Percentiles rank a stretch among this genome's conserved stretches.
These are phyloP conservation scores for Carpinus fangiana DNA, from an alignment of 306 rosid genomes.

Conservation along the genomic window DNA sequence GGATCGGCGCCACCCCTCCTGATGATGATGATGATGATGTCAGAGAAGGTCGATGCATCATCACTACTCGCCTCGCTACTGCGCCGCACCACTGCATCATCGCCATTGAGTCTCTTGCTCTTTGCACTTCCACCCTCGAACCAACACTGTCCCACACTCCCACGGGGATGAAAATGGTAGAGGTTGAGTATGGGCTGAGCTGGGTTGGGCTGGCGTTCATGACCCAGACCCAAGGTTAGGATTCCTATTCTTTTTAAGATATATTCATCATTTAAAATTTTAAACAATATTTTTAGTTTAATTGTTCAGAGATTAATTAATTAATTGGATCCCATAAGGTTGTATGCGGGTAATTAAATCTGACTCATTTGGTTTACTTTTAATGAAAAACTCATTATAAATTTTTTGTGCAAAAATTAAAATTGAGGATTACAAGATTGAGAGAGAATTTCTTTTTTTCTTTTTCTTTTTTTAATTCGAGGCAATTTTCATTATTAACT, in stretches of 20 bases:
- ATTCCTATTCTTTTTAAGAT: background rate
- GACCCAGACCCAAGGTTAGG: background rate
- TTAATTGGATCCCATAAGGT: too few species aligned
- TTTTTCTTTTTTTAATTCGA: too few species aligned
- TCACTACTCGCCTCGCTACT: slow-evolving; percentile 47
- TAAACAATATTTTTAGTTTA: too few species aligned
- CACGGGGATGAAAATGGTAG: background rate
- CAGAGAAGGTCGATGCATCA: slow-evolving; percentile 32
- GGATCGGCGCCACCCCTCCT: slow-evolving; percentile 35
- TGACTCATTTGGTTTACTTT: too few species aligned
- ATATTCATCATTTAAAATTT: background rate
- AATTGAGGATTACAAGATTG: too few species aligned
- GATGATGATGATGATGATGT: background rate
- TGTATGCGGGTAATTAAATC: too few species aligned
- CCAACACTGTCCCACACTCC: background rate
- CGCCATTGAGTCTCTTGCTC: slow-evolving; percentile 36
- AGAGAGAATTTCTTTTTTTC: too few species aligned
- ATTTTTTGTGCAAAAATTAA: too few species aligned
- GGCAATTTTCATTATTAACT: too few species aligned
- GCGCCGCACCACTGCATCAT: slow-evolving; percentile 62
- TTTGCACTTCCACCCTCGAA: background rate
- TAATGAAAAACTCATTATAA: too few species aligned
- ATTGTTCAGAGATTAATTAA: too few species aligned
- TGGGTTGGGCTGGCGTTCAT: background rate
- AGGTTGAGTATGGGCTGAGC: background rate